These are phyloP conservation scores for Spathaspora girioi DNA, from an alignment of 805 yeast species.

Conservation along the genomic window DNA sequence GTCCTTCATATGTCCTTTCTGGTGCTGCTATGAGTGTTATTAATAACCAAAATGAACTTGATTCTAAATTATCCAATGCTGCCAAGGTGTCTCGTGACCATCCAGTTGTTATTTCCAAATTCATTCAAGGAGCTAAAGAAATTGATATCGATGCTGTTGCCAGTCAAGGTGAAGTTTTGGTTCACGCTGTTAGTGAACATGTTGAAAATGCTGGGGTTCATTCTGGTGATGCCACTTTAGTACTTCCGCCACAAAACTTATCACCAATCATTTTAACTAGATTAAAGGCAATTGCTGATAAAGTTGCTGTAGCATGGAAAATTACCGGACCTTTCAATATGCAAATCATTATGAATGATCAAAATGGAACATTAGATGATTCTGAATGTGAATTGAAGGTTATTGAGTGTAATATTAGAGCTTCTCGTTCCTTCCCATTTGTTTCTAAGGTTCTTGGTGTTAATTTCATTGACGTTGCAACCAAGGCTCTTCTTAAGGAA, in stretches of 20 bases:
- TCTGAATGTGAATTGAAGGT: conserved; percentile 73
- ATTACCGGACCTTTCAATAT: conserved; percentile 98
- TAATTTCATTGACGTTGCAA: conserved; percentile 93
- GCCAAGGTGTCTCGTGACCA: conserved; percentile 92
- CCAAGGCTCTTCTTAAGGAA: conserved; percentile 74
- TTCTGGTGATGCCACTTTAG: conserved; percentile 96
- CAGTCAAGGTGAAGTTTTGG: conserved; percentile 76
- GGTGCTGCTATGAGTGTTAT: conserved; percentile 99
- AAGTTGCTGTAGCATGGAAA: conserved; percentile 91
- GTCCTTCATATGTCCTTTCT: conserved; percentile 95
- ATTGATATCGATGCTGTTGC: conserved; percentile 98
- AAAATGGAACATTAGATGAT: conserved; percentile 53
- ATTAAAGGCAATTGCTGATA: conserved; percentile 83
- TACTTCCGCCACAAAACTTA: conserved; percentile 85
- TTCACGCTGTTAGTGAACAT: conserved; percentile 96
- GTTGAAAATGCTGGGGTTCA: conserved; percentile 98
- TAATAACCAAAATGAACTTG: conserved; percentile 72
- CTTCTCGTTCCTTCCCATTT: conserved; percentile 98
- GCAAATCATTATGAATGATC: conserved; percentile 85
- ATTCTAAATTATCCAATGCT: conserved; percentile 78
- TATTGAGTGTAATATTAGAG: conserved; percentile 97
- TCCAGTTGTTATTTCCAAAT: conserved; percentile 96
- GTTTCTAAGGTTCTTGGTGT: conserved; percentile 94
- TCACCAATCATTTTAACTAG: conserved; percentile 63
- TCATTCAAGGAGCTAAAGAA: conserved; percentile 93